Evolutionary conservation across 495 filamentous ascomycete genomes (phyloP), one percentile per base, ranked within the genome.

Genomic region (Tuber borchii): DNA sequence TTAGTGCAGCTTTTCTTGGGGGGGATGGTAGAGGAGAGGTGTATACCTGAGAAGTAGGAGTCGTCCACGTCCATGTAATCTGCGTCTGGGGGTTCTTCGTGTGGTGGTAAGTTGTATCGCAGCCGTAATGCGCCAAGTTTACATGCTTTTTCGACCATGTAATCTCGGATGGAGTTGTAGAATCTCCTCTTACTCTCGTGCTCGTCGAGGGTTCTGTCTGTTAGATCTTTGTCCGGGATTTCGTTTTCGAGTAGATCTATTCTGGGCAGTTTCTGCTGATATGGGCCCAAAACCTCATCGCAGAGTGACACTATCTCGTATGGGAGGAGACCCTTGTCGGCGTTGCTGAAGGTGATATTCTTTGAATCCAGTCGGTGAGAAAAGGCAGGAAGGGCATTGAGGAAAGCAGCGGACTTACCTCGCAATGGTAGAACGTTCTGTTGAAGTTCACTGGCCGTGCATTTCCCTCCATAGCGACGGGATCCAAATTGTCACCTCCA

Each of bases 391-490:
- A 65, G 17, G 14, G 5, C 26, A 65, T 34, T 65, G 26, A 31
- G 56, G 56, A 16, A 34, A 65, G 8, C 14, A 26, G 56, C 16
- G 14, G 31, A 65, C 56, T 34, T 34, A 65, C 56, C 56, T 96
- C 90, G 16, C 91, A 90, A 83, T 98, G 95, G 45, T 89, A 92
- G 87, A 93, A 98, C 0, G 95, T 96, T 65, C 96, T 89, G 48
- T 95, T 91, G 81, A 98, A 97, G 81, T 97, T 88, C 65, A 99
- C 95, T 22, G 95, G 95, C 80, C 92, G 92, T 43, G 94, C 95
- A 74, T 91, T 91, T 70, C 93, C 95, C 84, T 99, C 95, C 95
- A 99, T 98, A 83, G 97, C 93, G 65, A 97, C 91, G 20, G 95
- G 95, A 85, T 99, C 95, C 70, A 99, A 86, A 75, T 93, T 92